A percentile compares a stretch with the other conserved stretches of the same genome.
Evolutionary conservation across 768 basidiomycete genomes (phyloP).

Genomic region (Sistotremastrum niveocremeum): DNA sequence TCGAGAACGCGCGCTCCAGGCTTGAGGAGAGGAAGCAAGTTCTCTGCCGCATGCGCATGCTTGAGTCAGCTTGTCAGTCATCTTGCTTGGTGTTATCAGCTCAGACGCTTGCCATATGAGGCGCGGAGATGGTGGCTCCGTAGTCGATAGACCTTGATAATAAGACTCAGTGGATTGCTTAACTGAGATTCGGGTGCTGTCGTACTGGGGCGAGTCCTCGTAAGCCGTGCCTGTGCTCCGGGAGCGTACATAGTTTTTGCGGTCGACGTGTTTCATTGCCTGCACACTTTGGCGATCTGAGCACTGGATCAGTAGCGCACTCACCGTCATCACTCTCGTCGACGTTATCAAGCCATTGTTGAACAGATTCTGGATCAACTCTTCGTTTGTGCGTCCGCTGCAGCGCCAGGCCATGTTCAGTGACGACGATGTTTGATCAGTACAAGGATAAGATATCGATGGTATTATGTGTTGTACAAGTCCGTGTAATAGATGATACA

Average conservation of each 20-base stretch:
- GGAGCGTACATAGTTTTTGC: conserved; percentile 48
- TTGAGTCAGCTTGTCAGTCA: conserved; percentile 11
- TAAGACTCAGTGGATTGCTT: not conserved
- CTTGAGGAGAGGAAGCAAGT: conserved; percentile 57
- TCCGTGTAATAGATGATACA: too few relatives aligned
- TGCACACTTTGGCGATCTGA: conserved; percentile 17
- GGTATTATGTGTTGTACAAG: too few relatives aligned
- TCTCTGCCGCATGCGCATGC: conserved; percentile 80
- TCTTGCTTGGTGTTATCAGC: not conserved
- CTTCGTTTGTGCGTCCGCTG: conserved; percentile 51
- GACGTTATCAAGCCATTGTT: conserved; percentile 40
- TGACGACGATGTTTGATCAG: not conserved
- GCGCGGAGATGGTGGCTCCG: conserved; percentile 89
- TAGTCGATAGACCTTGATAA: conserved; percentile 52
- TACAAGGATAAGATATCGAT: too few relatives aligned
- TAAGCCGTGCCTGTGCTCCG: conserved; percentile 16
- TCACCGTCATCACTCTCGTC: conserved; percentile 40
- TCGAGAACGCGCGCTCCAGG: conserved; percentile 73
- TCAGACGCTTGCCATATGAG: conserved; percentile 63
- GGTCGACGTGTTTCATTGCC: conserved; percentile 61
- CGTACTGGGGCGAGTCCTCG: conserved; percentile 23
- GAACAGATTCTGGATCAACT: conserved; percentile 59
- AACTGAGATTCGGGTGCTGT: conserved; percentile 10
- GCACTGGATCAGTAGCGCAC: conserved; percentile 9
- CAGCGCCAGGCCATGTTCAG: conserved; percentile 71